These are phyloP conservation scores for Rhizopus delemar DNA, from an alignment of 371 early-diverging fungal species.

Conservation along the genomic window DNA sequence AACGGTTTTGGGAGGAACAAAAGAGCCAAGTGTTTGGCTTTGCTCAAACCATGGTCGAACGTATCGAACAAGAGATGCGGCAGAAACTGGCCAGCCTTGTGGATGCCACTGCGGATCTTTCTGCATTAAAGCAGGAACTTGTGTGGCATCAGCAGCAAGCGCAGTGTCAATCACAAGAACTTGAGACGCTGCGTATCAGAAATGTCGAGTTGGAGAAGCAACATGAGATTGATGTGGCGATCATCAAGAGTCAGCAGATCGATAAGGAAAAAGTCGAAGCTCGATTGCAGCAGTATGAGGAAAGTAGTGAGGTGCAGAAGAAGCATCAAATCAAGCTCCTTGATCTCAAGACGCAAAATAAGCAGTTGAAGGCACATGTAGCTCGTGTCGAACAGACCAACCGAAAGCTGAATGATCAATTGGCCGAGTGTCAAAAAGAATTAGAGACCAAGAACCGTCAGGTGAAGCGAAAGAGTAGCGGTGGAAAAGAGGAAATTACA, in stretches of 20 bases:
- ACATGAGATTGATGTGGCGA: constrained; percentile 17
- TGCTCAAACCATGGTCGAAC: constrained; percentile 22
- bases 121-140: constrained; percentile 9
- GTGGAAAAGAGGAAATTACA: constrained; percentile 11
- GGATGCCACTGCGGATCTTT: not conserved
- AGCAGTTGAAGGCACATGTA: constrained; percentile 22
- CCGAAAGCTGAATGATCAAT: constrained; percentile 12
- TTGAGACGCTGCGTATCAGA: constrained; percentile 22
- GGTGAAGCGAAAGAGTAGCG: not conserved
- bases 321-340: constrained; percentile 15
- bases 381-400: constrained; percentile 21
- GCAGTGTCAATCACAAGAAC: constrained; percentile 29
- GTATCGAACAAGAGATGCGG: constrained; percentile 12
- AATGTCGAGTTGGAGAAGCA: constrained; percentile 27
- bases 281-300: not conserved
- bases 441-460: constrained; percentile 11
- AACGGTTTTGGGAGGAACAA: constrained; percentile 42
- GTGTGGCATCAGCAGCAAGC: constrained; percentile 8
- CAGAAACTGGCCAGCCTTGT: constrained; percentile 3
- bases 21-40: constrained; percentile 38
- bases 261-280: constrained; percentile 3
- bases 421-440: constrained; percentile 5
- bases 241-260: constrained; percentile 1
- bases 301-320: not conserved
- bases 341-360: constrained; percentile 19